These are phyloP conservation scores for Clitopilus passeckerianus DNA, from an alignment of 768 basidiomycete species.

Conservation along the genomic window DNA sequence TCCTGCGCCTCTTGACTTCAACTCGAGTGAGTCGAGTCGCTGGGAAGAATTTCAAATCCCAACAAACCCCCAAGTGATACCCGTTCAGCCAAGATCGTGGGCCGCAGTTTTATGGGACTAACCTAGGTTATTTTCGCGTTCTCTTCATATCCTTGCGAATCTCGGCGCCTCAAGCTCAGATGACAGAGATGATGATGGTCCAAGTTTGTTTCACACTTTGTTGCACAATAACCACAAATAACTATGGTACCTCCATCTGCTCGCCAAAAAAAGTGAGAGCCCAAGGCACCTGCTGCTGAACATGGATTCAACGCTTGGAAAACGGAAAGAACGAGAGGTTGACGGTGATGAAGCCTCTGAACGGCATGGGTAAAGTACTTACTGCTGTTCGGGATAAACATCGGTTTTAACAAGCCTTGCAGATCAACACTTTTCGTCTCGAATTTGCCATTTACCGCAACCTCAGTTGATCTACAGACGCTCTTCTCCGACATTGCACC, in stretches of 20 bases:
- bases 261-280: neutral
- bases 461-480: conserved; percentile 86
- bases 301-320: conserved; percentile 29
- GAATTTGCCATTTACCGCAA: conserved; percentile 86
- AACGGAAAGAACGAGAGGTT: conserved; percentile 37
- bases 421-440: conserved; percentile 91
- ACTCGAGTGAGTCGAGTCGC: too few species aligned
- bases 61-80: too few species aligned
- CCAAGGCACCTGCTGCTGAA: neutral
- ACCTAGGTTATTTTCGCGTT: too few species aligned
- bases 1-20: too few species aligned
- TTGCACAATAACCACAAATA: neutral
- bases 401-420: conserved; percentile 1
- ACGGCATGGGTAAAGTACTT: conserved; percentile 27
- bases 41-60: too few species aligned
- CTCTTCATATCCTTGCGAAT: neutral
- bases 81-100: too few species aligned
- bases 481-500: conserved; percentile 96
- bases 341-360: conserved; percentile 9
- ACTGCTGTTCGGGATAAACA: neutral
- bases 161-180: too few species aligned
- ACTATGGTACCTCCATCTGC: neutral
- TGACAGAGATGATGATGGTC: neutral
- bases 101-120: too few species aligned
- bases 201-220: neutral